These are phyloP conservation scores for Salix caprea DNA, from an alignment of 345 rosid genomes.

Conservation along the genomic window DNA sequence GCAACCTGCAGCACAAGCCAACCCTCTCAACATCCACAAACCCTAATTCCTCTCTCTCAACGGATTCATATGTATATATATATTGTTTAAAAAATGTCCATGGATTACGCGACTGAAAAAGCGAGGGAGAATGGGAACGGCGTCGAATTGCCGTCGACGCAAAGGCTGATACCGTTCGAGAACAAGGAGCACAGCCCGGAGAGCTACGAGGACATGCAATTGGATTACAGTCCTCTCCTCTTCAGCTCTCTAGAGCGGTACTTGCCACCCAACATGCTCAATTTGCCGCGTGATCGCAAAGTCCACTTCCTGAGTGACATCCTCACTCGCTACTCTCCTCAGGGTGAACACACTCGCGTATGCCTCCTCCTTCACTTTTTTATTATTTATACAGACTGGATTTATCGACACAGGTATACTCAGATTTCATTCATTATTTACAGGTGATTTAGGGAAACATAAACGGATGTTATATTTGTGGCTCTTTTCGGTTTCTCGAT, in stretches of 20 bases:
- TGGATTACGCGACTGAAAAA: constrained; percentile 20
- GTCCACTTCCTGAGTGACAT: constrained; percentile 60
- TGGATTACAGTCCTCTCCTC: constrained; percentile 61
- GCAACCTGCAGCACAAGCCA: too few relatives aligned
- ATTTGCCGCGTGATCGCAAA: constrained; percentile 48
- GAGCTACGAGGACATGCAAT: constrained; percentile 68
- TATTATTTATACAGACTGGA: background rate
- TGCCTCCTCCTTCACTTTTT: constrained; percentile 3
- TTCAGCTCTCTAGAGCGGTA: constrained; percentile 81
- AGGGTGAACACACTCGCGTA: constrained; percentile 71
- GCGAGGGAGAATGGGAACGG: constrained; percentile 36
- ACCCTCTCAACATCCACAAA: too few relatives aligned
- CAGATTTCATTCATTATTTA: background rate
- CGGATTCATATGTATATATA: background rate
- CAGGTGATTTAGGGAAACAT: background rate
- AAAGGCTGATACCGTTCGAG: constrained; percentile 55
- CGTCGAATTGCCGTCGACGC: constrained; percentile 20
- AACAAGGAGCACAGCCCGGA: constrained; percentile 65
- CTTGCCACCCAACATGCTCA: constrained; percentile 58
- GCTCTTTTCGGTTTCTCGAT: background rate
- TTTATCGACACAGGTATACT: background rate
- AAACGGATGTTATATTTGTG: background rate
- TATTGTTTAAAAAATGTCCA: background rate
- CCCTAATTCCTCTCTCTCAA: too few relatives aligned
- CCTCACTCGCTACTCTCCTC: constrained; percentile 71